Conservation (phyloP, 768 basidiomycete species). For the Chalciporus pseudorubinellus region DNA sequence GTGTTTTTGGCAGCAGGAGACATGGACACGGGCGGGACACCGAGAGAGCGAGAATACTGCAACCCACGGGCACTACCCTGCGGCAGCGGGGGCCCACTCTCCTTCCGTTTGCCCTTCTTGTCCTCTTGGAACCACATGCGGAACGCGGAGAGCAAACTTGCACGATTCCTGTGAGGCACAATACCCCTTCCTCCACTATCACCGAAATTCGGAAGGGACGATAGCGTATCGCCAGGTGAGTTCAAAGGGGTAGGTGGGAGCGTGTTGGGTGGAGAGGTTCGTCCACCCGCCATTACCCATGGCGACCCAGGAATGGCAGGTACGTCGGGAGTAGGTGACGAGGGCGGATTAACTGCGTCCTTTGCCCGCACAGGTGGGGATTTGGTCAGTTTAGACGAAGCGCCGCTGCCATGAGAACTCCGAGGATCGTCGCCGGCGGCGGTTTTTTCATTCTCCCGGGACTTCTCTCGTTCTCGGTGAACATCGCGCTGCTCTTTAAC, state of each 20-base stretch:
- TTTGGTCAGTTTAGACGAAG: constrained; percentile 61
- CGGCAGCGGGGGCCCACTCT: constrained; percentile 22
- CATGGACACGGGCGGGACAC: constrained; percentile 24
- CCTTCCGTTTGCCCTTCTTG: constrained; percentile 81
- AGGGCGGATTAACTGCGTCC: constrained; percentile 43
- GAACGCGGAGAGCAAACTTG: constrained; percentile 82
- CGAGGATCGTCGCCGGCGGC: constrained; percentile 56
- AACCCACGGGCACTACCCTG: constrained; percentile 22
- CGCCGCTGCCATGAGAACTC: constrained; percentile 60
- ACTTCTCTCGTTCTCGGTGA: constrained; percentile 41
- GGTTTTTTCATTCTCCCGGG: constrained; percentile 41
- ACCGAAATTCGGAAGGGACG: constrained; percentile 41
- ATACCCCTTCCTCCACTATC: constrained; percentile 34
- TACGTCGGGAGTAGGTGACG: constrained; percentile 47
- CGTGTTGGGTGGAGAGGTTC: constrained; percentile 37
- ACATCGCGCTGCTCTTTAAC: constrained; percentile 61
- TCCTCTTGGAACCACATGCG: constrained; percentile 93
- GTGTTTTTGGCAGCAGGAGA: constrained; percentile 35
- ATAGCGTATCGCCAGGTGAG: constrained; percentile 54
- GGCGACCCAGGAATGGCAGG: constrained; percentile 56
- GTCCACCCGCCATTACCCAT: constrained; percentile 62
- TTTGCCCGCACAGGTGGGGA: constrained; percentile 60
- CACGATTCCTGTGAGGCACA: constrained; percentile 57
- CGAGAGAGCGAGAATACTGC: constrained; percentile 27
- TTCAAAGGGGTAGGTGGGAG: constrained; percentile 47